Evolutionary conservation across 2,329 filamentous ascomycete genomes (phyloP), one percentile per base, ranked within the genome.

Genomic region (Rutstroemia sydowiana): DNA sequence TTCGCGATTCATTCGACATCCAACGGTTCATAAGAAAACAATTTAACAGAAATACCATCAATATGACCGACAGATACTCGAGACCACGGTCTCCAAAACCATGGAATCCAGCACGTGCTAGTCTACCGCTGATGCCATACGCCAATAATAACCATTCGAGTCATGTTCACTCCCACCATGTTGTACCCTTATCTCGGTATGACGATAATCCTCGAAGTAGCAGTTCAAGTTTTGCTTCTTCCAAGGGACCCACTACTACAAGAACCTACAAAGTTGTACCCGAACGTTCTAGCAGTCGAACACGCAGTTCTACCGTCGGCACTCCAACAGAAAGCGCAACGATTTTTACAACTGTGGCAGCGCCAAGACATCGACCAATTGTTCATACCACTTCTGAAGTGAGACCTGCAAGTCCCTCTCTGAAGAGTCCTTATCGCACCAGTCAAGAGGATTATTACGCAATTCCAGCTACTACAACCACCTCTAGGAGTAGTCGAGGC

Each of bases 381-480:
- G 54, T 65, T 16, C 63, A 66, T 50, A 57, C 57, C 20, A 52
- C 51, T 42, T 63, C 65, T 41, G 48, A n/a, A n/a, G n/a, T 51
- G 16, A 65, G 69, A 39, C 62, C 63, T 62, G 70, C 44, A 68
- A 83, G 78, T 60, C 78, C 79, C 16, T 48, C 47, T 5, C 65
- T 73, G 36, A 73, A 75, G 56, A 76, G 81, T 51, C 66, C 75
- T 4, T 75, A 77, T 65, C 73, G 77, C 42, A 66, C 73, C 14
- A 77, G 73, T 60, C 78, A 82, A 36, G 72, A 76, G 30, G 65
- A 70, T 31, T 79, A 78, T 59, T 80, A 78, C 61, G 65, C 78
- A 28, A 73, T 80, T 56, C 79, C 79, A n/a, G 78, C 78, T 48
- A 75, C 77, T 5, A 81, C 79, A 28, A 72, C 74, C 50, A 75